Conservation (phyloP, 2,329 filamentous ascomycete species). For the Penicillium sp. region DNA sequence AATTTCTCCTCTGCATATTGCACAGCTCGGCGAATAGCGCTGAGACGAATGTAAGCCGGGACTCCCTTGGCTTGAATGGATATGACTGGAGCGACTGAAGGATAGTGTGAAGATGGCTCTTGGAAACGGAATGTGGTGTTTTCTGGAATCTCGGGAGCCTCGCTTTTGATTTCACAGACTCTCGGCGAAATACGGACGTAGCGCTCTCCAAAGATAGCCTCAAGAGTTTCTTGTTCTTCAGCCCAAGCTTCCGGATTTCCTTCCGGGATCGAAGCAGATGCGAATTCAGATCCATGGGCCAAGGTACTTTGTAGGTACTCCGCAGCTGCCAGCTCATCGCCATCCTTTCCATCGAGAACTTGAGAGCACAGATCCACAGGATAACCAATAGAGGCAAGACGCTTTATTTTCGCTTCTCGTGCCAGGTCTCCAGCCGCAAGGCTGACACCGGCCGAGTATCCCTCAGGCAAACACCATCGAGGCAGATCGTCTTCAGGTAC, state of each 20-base stretch:
- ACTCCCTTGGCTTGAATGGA: conserved; percentile 67
- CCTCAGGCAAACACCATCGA: conserved; percentile 85
- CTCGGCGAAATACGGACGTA: conserved; percentile 62
- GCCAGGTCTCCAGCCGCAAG: conserved; percentile 80
- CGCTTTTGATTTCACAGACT: conserved; percentile 70
- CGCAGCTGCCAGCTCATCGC: conserved; percentile 75
- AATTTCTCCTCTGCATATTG: conserved; percentile 69
- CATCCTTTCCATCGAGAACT: conserved; percentile 67
- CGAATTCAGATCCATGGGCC: conserved; percentile 45
- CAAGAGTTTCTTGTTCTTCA: conserved; percentile 79
- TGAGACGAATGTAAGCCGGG: conserved; percentile 90
- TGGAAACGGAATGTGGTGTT: conserved; percentile 64
- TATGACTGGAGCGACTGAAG: conserved; percentile 65
- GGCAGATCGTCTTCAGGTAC: conserved; percentile 97
- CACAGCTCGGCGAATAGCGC: conserved; percentile 76
- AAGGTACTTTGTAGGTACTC: conserved; percentile 75
- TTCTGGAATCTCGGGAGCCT: conserved; percentile 46
- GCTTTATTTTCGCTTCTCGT: conserved; percentile 77
- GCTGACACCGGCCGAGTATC: conserved; percentile 85
- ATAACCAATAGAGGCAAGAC: conserved; percentile 80
- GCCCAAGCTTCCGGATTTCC: conserved; percentile 66
- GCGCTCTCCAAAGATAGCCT: conserved; percentile 80
- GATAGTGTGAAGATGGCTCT: conserved; percentile 69
- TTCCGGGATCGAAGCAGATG: conserved; percentile 14
- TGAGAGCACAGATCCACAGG: conserved; percentile 79